Evolutionary conservation across 2,329 filamentous ascomycete species (phyloP).

Genomic region (Lecanicillium sp.): DNA sequence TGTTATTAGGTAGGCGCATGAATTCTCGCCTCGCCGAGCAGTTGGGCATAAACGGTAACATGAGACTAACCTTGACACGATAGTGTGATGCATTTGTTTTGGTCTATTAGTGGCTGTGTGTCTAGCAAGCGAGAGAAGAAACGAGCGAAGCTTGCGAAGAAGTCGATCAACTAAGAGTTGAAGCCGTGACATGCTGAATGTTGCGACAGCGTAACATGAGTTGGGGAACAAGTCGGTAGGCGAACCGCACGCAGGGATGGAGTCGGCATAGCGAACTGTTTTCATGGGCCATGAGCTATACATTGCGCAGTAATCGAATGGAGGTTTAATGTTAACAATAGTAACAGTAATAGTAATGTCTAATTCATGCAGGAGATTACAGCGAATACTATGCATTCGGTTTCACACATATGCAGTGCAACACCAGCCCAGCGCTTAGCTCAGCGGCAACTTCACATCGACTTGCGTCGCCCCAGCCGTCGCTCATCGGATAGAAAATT

Average conservation of each 20-base stretch:
- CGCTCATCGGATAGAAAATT: too few relatives aligned
- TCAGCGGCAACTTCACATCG: too few relatives aligned
- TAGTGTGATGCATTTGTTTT: neutral
- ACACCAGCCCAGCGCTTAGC: too few relatives aligned
- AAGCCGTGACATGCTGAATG: neutral
- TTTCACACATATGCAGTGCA: too few relatives aligned
- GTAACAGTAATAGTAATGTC: too few relatives aligned
- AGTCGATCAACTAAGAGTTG: neutral
- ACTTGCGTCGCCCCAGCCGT: too few relatives aligned
- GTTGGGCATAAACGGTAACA: neutral
- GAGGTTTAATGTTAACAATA: too few relatives aligned
- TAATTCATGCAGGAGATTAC: too few relatives aligned
- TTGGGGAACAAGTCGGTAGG: neutral
- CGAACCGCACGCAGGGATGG: neutral
- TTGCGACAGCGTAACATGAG: neutral
- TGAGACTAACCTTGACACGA: neutral
- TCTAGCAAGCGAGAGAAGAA: neutral
- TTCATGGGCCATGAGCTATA: too few relatives aligned
- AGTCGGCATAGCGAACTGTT: too few relatives aligned
- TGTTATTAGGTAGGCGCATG: neutral
- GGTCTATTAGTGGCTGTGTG: neutral
- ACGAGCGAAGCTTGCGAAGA: neutral
- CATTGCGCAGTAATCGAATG: too few relatives aligned
- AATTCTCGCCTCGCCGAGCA: neutral
- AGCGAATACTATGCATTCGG: too few relatives aligned